Base-by-base conservation (phyloP, 2,329 filamentous ascomycete genomes). In the Chaetomiaceae sp. region DNA sequence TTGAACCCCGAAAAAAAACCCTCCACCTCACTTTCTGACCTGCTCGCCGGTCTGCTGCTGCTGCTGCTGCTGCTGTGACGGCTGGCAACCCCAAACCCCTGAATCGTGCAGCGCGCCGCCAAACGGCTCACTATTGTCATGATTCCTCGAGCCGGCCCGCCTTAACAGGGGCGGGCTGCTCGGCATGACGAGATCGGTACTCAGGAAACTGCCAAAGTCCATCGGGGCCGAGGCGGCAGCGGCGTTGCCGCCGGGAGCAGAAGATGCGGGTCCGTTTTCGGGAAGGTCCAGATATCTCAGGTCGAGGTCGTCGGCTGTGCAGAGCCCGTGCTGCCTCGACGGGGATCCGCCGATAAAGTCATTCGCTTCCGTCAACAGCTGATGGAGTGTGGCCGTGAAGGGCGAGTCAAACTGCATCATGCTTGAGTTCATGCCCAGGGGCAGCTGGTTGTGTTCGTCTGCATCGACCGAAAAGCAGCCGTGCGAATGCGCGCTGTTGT, bases 381-480 rank as follows among this genome's bases (percentile, higher is more conserved):
- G 78, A 58, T 79, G 80, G 32, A 89, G 75, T 20, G 83, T 80
- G 33, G 79, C 75, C 2, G 81, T 82, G 62, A 86, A 79, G 0
- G 84, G 83, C 5, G 82, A 82, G 50, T 76, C 74, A 42, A 73
- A 71, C 3, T 61, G 49, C 61, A 59, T 45, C n/a, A n/a, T n/a
- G n/a, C n/a, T n/a, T n/a, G n/a, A n/a, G 38, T 13, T 23, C 30
- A 43, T 36, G 32, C 9, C 20, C 48, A 50, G 43, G 5, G 38
- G 25, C 14, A 46, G 21, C 14, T 50, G 27, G 32, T 51, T 49
- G 53, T 55, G 44, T 23, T 71, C 57, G 43, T 56, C 63, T 7
- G 71, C 69, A 34, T 66, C 64, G 0, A 64, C 37, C 5, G 60
- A 59, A 41, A 76, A 70, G 34, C 68, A 65, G 6, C 66, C 64